Base-by-base conservation (phyloP, 2,329 filamentous ascomycete genomes). In the Nothophaeocryptopus gaeumannii region DNA sequence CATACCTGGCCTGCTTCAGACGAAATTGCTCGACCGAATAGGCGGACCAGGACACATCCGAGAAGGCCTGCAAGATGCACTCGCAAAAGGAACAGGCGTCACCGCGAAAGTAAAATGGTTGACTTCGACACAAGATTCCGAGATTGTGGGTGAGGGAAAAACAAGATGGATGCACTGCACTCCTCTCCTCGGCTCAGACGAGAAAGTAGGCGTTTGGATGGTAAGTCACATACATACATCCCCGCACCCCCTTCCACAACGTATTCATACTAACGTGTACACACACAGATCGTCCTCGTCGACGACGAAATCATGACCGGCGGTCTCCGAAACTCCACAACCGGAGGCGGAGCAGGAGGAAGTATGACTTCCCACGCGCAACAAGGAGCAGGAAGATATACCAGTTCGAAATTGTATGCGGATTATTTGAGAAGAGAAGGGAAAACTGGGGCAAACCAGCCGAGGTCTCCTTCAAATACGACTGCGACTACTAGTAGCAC, bases 1-100 rank as follows among this genome's bases (percentile, higher is more conserved):
- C 2, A 78, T 86, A 0, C 84, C 84, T 0, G 84, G 84, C 0
- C 84, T 87, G 42, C 70, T 88, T 0, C 73, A 75, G 54, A 71
- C 68, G 9, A 69, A 70, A 43, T 67, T 75, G 45, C 63, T 74
- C 31, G 69, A 71, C 15, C 70, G 72, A 39, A 65, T 75, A n/a
- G 71, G 68, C 20, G 72, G 72, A 5, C 64, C 71, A 1, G 39
- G 58, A 11, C 59, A 64, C 10, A 65, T 73, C 2, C 65, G 70
- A 14, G 64, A 66, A 42, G 70, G 67, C 11, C 61, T 75, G 12
- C 55, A 64, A 7, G 67, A 74, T 41, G 68, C 72, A 8, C 63
- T 75, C 15, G 50, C 62, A 5, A 59, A 64, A 26, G 71, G 70
- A 14, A 63, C 32, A 4, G 63, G 67, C 37, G 71, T 75, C 38